These are phyloP conservation scores for Neofusicoccum laricinum DNA, from an alignment of 2,329 filamentous ascomycete species.

Conservation along the genomic window DNA sequence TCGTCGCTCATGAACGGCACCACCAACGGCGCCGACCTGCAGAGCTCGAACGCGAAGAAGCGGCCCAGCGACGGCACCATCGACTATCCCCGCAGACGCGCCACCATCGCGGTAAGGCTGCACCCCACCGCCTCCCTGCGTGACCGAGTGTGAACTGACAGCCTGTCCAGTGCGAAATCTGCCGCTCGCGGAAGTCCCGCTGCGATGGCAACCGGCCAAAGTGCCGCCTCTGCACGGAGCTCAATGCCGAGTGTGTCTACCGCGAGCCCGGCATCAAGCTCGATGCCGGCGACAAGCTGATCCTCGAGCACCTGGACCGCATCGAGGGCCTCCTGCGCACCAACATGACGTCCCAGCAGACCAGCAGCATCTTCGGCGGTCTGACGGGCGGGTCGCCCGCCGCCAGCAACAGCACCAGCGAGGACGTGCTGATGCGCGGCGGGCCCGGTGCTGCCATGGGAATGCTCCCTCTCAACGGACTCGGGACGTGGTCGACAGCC, in stretches of 20 bases:
- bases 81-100: slow-evolving; percentile 40
- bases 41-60: slow-evolving; percentile 35
- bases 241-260: slow-evolving; percentile 80
- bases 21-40: slow-evolving; percentile 29
- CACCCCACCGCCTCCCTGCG: background rate
- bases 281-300: slow-evolving; percentile 81
- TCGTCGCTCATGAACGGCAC: slow-evolving; percentile 24
- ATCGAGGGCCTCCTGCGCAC: slow-evolving; percentile 79
- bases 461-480: slow-evolving; percentile 50
- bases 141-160: slow-evolving; percentile 24
- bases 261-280: slow-evolving; percentile 83
- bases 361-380: slow-evolving; percentile 41
- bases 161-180: slow-evolving; percentile 70
- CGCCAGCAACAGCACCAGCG: slow-evolving; percentile 44
- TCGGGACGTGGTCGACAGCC: slow-evolving; percentile 68
- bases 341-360: slow-evolving; percentile 59
- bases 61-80: slow-evolving; percentile 41
- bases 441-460: slow-evolving; percentile 34
- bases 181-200: slow-evolving; percentile 74
- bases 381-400: slow-evolving; percentile 35
- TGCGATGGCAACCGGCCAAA: slow-evolving; percentile 79
- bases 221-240: slow-evolving; percentile 78
- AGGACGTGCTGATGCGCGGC: slow-evolving; percentile 40
- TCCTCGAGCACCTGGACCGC: slow-evolving; percentile 71
- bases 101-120: slow-evolving; percentile 38